Evolutionary conservation across 805 yeast species (phyloP).

Genomic region (Starmera dryadoides): DNA sequence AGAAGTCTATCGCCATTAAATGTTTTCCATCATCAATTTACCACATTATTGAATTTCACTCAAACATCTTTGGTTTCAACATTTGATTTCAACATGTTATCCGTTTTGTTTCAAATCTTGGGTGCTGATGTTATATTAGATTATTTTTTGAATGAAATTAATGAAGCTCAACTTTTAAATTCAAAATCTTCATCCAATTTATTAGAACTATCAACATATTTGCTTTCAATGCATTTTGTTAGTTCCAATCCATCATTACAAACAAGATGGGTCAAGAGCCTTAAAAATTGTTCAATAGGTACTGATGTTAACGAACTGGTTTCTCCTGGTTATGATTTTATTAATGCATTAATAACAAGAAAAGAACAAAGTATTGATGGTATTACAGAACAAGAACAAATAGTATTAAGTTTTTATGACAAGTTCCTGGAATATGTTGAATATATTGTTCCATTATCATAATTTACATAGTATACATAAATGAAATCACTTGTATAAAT

Average conservation of each 20-base stretch:
- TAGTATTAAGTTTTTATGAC: slow-evolving; percentile 8
- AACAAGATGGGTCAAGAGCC: not conserved
- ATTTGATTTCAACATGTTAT: slow-evolving; percentile 12
- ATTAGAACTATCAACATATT: slow-evolving; percentile 14
- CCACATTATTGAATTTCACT: slow-evolving; percentile 14
- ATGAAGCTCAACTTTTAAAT: slow-evolving; percentile 5
- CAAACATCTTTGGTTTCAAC: slow-evolving; percentile 13
- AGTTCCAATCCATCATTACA: slow-evolving; percentile 4
- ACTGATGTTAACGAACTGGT: slow-evolving; percentile 1
- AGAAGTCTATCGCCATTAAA: slow-evolving; percentile 8
- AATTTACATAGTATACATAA: too few relatives aligned
- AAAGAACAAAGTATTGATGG: slow-evolving; percentile 1
- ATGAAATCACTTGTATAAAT: too few relatives aligned
- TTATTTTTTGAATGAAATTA: slow-evolving; percentile 14
- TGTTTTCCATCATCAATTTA: slow-evolving; percentile 13
- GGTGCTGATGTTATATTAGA: slow-evolving; percentile 13
- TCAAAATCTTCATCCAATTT: slow-evolving; percentile 9
- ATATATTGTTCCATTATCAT: slow-evolving; percentile 1
- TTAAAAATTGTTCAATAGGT: slow-evolving; percentile 3
- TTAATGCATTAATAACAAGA: slow-evolving; percentile 3
- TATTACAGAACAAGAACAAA: slow-evolving; percentile 1
- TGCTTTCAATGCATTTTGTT: slow-evolving; percentile 8
- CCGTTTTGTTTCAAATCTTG: slow-evolving; percentile 7
- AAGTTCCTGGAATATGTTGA: slow-evolving; percentile 14
- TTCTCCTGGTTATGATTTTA: slow-evolving; percentile 1